Conservation (phyloP, 2,329 filamentous ascomycete genomes). For the Trichoderma pleuroti region DNA sequence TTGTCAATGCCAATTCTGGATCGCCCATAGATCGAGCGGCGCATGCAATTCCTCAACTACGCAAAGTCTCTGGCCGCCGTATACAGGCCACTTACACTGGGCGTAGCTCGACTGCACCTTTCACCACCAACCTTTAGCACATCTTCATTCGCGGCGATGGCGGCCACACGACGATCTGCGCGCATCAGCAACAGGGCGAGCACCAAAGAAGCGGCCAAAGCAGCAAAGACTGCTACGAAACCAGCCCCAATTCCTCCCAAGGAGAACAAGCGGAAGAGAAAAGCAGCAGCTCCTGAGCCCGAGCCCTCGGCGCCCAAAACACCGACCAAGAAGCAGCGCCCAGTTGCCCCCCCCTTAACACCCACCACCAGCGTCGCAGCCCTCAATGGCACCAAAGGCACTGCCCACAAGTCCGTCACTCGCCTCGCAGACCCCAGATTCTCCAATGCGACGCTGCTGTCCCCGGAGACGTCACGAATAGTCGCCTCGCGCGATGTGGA, state of each 20-base stretch:
- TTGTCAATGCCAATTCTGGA: not conserved
- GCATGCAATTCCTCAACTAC: not conserved
- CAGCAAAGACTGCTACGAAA: not conserved
- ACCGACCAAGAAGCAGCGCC: slow-evolving; percentile 30
- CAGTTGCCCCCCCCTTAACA: slow-evolving; percentile 38
- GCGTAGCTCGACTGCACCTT: not conserved
- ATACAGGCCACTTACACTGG: not conserved
- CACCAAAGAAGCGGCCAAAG: not conserved
- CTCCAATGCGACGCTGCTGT: slow-evolving; percentile 69
- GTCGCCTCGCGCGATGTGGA: slow-evolving; percentile 49
- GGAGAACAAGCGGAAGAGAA: slow-evolving; percentile 35
- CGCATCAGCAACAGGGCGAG: slow-evolving; percentile 34
- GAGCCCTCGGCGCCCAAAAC: slow-evolving; percentile 28
- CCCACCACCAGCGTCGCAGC: slow-evolving; percentile 45
- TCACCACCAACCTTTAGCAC: not conserved
- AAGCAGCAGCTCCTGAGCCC: slow-evolving; percentile 26
- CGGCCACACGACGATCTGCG: slow-evolving; percentile 38
- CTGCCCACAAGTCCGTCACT: slow-evolving; percentile 41
- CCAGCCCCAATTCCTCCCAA: not conserved
- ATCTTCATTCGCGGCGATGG: slow-evolving; percentile 24
- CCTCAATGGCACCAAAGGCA: slow-evolving; percentile 34
- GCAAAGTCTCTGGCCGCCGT: not conserved
- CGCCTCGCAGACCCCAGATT: slow-evolving; percentile 60
- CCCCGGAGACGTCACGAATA: slow-evolving; percentile 64
- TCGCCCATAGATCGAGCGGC: not conserved